Conservation (phyloP, 129 eudicot species). For the Arctium minus region DNA sequence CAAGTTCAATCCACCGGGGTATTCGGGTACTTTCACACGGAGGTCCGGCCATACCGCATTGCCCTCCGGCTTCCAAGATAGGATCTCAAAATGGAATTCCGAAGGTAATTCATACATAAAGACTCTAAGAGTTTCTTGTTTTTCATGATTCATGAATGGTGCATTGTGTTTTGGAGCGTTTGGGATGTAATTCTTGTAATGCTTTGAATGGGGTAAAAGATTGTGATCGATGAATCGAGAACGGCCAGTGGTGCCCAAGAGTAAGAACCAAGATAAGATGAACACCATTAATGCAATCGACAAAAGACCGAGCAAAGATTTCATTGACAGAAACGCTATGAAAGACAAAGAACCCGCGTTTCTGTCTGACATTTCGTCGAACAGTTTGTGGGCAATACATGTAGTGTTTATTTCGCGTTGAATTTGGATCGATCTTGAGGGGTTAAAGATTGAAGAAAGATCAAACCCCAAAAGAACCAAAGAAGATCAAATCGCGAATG, state of each 20-base stretch:
- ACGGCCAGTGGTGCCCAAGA: conserved; percentile 43
- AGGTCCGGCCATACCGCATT: conserved; percentile 70
- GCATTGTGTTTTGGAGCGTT: not conserved
- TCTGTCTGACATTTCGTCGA: conserved; percentile 45
- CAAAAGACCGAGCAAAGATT: conserved; percentile 51
- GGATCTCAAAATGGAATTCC: conserved; percentile 70
- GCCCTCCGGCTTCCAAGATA: conserved; percentile 62
- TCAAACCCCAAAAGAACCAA: not conserved
- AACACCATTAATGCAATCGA: conserved; percentile 45
- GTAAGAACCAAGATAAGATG: conserved; percentile 54
- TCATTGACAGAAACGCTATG: conserved; percentile 41
- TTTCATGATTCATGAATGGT: conserved; percentile 14
- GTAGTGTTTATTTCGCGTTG: not conserved
- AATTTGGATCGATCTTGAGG: not conserved
- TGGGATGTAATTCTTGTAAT: conserved; percentile 15
- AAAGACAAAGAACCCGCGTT: conserved; percentile 23
- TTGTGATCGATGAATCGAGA: conserved; percentile 38
- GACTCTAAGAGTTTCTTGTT: conserved; percentile 47
- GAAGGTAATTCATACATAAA: conserved; percentile 92
- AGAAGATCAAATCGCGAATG: not conserved
- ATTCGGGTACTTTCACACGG: conserved; percentile 44
- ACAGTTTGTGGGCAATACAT: conserved; percentile 10
- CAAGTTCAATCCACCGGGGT: conserved; percentile 85
- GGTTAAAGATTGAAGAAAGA: not conserved
- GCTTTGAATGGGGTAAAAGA: conserved; percentile 45